Evolutionary conservation across 1,284 basidiomycete genomes (phyloP).

Genomic region (Pterulicium gracile): DNA sequence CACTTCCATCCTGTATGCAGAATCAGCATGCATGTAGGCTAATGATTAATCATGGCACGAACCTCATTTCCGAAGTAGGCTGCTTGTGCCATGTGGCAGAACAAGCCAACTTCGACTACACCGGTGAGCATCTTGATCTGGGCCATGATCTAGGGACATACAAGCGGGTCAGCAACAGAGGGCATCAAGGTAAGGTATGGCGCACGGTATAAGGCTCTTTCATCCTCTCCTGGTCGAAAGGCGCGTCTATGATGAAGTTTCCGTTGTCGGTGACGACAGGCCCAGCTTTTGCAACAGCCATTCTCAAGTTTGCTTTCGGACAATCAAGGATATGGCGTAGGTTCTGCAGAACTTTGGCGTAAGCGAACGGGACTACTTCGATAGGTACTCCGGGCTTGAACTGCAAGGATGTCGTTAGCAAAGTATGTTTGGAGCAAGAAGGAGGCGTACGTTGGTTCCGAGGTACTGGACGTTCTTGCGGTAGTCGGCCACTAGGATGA

Average conservation of each 20-base stretch:
- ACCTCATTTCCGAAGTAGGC: conserved; percentile 96
- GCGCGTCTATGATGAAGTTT: conserved; percentile 91
- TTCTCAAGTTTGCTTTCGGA: conserved; percentile 61
- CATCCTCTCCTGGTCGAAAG: conserved; percentile 67
- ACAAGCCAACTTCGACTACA: conserved; percentile 94
- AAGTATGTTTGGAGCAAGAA: not conserved
- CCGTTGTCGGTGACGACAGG: conserved; percentile 96
- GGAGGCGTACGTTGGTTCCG: conserved; percentile 64
- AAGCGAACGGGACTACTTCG: conserved; percentile 95
- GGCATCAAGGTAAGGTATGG: conserved; percentile 17
- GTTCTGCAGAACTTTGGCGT: conserved; percentile 73
- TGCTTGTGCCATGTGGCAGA: conserved; percentile 88
- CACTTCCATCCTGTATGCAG: conserved; percentile 38
- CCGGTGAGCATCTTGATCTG: conserved; percentile 88
- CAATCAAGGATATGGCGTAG: conserved; percentile 57
- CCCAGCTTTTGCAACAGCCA: conserved; percentile 81
- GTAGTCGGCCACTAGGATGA: conserved; percentile 93
- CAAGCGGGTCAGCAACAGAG: not conserved
- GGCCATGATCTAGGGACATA: conserved; percentile 42
- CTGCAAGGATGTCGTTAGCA: conserved; percentile 27
- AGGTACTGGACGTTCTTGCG: conserved; percentile 83
- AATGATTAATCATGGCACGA: conserved; percentile 12
- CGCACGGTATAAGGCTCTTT: conserved; percentile 59
- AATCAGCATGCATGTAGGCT: conserved; percentile 3
- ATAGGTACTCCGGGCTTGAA: conserved; percentile 88